phyloP scores from a whole-genome alignment of 352 stramenopile genomes.

The Pythium periplocum region DNA sequence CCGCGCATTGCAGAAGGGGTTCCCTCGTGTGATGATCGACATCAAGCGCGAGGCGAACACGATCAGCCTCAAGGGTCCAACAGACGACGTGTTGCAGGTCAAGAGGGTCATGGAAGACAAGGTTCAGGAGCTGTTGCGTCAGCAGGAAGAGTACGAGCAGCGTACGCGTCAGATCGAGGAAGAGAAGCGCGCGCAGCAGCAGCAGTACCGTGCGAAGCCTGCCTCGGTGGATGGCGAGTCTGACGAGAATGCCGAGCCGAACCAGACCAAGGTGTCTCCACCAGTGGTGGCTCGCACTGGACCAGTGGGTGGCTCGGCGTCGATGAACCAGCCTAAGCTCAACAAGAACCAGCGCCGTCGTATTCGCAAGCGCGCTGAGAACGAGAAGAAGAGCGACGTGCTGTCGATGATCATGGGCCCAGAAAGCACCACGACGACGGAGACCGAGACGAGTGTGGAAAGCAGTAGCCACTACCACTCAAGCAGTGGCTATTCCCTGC shows the following conservation, averaged over 20 bases:
- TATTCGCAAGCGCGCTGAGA: constrained; percentile 74
- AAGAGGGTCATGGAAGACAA: constrained; percentile 67
- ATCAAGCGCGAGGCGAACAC: constrained; percentile 43
- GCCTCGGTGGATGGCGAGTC: not conserved
- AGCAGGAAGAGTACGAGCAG: constrained; percentile 43
- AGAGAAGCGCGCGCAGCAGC: constrained; percentile 15
- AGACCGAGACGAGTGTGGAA: constrained; percentile 15
- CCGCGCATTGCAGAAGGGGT: constrained; percentile 56
- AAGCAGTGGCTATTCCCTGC: constrained; percentile 56
- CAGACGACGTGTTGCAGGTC: constrained; percentile 43
- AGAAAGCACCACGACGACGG: constrained; percentile 14
- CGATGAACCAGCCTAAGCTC: constrained; percentile 34
- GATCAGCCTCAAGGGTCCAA: constrained; percentile 53
- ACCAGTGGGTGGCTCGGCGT: constrained; percentile 32
- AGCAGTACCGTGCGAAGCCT: constrained; percentile 12
- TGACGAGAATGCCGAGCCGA: constrained; percentile 34
- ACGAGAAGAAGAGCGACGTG: constrained; percentile 59
- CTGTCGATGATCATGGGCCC: constrained; percentile 52
- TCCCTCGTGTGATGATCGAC: constrained; percentile 55
- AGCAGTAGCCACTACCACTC: constrained; percentile 62
- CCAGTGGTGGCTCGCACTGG: constrained; percentile 8
- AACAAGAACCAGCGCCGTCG: constrained; percentile 80
- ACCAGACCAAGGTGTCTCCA: constrained; percentile 7
- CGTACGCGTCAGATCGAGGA: constrained; percentile 31
- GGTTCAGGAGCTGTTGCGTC: constrained; percentile 49